Evolutionary conservation across 2,329 filamentous ascomycete genomes (phyloP).

Genomic region (Cytospora piceae): DNA sequence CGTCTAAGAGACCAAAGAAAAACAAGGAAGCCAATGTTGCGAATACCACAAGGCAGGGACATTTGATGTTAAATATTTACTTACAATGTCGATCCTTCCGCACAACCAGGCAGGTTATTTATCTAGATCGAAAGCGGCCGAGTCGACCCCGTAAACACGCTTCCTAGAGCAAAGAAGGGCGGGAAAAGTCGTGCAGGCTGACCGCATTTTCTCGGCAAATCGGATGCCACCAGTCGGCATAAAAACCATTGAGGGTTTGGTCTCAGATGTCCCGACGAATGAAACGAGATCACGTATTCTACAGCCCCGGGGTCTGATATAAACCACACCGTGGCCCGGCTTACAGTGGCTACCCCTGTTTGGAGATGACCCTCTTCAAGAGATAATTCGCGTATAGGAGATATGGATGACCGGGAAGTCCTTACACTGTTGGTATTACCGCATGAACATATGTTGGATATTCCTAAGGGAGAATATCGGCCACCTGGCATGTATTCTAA

Average conservation of each 20-base stretch:
- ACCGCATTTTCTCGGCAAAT: not conserved
- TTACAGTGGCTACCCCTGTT: no score
- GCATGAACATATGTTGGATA: no score
- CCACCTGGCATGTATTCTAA: no score
- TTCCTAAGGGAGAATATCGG: no score
- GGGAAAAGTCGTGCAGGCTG: slow-evolving; percentile 4
- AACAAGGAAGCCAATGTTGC: not conserved
- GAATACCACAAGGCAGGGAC: not conserved
- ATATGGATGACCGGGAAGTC: no score
- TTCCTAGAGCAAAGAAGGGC: not conserved
- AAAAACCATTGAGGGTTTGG: not conserved
- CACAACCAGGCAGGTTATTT: not conserved
- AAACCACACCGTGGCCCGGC: not conserved
- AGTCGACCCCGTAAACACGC: slow-evolving; percentile 1
- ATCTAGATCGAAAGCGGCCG: not conserved
- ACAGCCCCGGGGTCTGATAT: not conserved
- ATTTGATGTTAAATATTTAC: not conserved
- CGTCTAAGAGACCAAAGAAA: not conserved
- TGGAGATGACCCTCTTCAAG: no score
- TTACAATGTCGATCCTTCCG: not conserved
- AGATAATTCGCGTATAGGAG: no score
- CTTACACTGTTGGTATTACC: no score
- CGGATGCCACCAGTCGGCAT: not conserved
- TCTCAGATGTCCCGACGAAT: not conserved
- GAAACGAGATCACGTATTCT: not conserved